Percentiles rank a stretch among this genome's conserved stretches.
Conservation (phyloP, 306 rosid species). For the Cicer bijugum region DNA sequence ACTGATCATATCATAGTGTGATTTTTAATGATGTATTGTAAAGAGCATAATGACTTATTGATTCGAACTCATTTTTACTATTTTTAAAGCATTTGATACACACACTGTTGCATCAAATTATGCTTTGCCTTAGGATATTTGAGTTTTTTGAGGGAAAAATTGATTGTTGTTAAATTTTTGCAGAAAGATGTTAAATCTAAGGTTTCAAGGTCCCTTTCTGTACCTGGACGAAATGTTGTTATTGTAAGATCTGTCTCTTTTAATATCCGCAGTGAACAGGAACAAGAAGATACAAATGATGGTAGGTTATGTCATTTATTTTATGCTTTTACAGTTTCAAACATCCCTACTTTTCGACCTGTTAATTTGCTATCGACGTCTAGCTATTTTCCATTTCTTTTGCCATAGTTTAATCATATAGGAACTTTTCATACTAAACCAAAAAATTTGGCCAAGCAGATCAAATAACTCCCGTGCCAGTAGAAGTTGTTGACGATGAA, state of each 20-base stretch:
- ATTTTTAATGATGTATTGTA: not conserved
- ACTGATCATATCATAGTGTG: not conserved
- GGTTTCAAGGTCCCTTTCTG: conserved; percentile 90
- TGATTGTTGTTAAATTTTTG: conserved; percentile 46
- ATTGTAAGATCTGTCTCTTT: conserved; percentile 86
- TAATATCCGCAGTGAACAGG: conserved; percentile 54
- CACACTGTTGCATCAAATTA: conserved; percentile 34
- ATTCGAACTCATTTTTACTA: conserved; percentile 25
- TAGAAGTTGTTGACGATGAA: conserved; percentile 70
- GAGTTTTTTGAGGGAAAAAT: not conserved
- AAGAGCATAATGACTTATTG: conserved; percentile 1
- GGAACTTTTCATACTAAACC: conserved; percentile 21
- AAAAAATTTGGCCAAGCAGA: conserved; percentile 55
- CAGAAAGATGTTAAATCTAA: conserved; percentile 71
- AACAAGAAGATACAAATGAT: conserved; percentile 56
- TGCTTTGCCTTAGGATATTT: conserved; percentile 27
- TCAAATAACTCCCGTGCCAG: conserved; percentile 71
- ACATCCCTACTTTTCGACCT: conserved; percentile 16
- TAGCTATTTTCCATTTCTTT: conserved; percentile 2
- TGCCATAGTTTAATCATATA: conserved; percentile 31
- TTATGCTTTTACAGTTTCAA: conserved; percentile 37
- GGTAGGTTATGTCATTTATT: conserved; percentile 55
- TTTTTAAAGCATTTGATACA: conserved; percentile 32
- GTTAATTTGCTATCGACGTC: conserved; percentile 11
- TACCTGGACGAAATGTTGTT: conserved; percentile 77